Evolutionary conservation across 2,329 filamentous ascomycete species (phyloP).

Genomic region (Colletotrichum sp.): DNA sequence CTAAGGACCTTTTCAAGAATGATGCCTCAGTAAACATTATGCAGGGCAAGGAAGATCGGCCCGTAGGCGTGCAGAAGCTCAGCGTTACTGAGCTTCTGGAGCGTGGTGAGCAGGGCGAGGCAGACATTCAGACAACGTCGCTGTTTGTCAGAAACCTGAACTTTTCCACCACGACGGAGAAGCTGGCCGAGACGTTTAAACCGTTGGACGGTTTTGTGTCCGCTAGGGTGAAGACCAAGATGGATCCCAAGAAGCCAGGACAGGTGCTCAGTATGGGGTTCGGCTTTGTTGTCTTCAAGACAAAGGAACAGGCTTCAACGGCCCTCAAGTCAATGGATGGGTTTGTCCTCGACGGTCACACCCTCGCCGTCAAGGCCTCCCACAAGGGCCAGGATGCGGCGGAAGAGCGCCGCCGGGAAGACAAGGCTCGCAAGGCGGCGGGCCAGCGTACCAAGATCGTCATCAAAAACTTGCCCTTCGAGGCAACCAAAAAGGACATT

Average conservation of each 20-base stretch:
- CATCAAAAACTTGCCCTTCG: conserved; percentile 98
- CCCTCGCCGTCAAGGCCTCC: conserved; percentile 82
- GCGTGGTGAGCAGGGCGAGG: conserved; percentile 55
- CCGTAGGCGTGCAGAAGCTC: conserved; percentile 61
- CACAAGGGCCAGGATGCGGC: conserved; percentile 88
- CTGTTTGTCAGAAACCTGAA: conserved; percentile 94
- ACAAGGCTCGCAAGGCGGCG: conserved; percentile 81
- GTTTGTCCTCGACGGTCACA: conserved; percentile 84
- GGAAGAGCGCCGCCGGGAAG: conserved; percentile 83
- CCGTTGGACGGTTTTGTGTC: conserved; percentile 87
- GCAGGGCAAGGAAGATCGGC: conserved; percentile 36
- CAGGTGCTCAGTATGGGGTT: conserved; percentile 96
- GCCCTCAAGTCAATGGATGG: conserved; percentile 89
- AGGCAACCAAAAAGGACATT: conserved; percentile 92
- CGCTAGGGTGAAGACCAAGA: conserved; percentile 90
- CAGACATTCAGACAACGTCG: conserved; percentile 73
- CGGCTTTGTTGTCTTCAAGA: conserved; percentile 89
- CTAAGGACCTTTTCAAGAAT: conserved; percentile 74
- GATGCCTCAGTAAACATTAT: conserved; percentile 28
- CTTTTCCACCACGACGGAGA: conserved; percentile 83
- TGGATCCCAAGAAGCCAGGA: conserved; percentile 87
- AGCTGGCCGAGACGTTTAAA: conserved; percentile 78
- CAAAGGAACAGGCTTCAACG: conserved; percentile 77
- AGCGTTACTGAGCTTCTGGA: conserved; percentile 74
- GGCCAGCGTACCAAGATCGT: conserved; percentile 88